Percentiles rank a stretch among this genome's conserved stretches.
Evolutionary conservation across 371 early-diverging fungal species (phyloP).

Genomic region (Haplosporangium sp.): DNA sequence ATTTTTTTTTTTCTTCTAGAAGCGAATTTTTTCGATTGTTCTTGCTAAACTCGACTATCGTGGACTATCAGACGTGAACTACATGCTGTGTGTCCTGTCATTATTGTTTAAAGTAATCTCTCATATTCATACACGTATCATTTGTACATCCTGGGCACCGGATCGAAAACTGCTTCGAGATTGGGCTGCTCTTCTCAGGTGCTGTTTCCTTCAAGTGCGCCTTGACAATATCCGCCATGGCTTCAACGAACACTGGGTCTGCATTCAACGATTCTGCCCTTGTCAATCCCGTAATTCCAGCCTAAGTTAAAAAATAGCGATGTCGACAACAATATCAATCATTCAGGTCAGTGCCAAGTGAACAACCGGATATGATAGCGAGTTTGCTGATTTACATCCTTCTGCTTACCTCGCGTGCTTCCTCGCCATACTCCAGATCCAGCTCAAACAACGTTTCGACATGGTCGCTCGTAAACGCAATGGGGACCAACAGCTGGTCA

Average conservation of each 20-base stretch:
- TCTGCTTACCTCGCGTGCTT: conserved; percentile 86
- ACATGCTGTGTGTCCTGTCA: too few relatives aligned
- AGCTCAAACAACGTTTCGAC: conserved; percentile 97
- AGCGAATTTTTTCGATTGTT: too few relatives aligned
- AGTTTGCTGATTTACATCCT: too few relatives aligned
- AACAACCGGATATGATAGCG: too few relatives aligned
- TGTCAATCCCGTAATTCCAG: conserved; percentile 83
- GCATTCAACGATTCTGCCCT: conserved; percentile 94
- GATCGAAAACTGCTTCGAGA: conserved; percentile 76
- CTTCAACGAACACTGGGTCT: conserved; percentile 86
- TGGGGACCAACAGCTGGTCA: conserved; percentile 87
- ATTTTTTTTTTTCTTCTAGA: too few relatives aligned
- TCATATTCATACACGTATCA: conserved; percentile 75
- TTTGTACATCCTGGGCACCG: conserved; percentile 88
- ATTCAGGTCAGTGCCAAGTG: too few relatives aligned
- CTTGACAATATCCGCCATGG: conserved; percentile 89
- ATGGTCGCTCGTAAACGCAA: conserved; percentile 97
- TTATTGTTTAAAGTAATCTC: conserved; percentile 66
- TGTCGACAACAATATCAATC: too few relatives aligned
- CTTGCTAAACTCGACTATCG: too few relatives aligned
- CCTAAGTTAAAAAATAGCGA: too few relatives aligned
- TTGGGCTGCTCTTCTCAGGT: conserved; percentile 56
- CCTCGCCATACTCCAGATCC: conserved; percentile 89
- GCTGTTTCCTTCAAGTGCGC: conserved; percentile 67
- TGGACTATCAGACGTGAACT: too few relatives aligned